phyloP scores from a whole-genome alignment of 805 yeast genomes.

The Saccharomyces mikatae region DNA sequence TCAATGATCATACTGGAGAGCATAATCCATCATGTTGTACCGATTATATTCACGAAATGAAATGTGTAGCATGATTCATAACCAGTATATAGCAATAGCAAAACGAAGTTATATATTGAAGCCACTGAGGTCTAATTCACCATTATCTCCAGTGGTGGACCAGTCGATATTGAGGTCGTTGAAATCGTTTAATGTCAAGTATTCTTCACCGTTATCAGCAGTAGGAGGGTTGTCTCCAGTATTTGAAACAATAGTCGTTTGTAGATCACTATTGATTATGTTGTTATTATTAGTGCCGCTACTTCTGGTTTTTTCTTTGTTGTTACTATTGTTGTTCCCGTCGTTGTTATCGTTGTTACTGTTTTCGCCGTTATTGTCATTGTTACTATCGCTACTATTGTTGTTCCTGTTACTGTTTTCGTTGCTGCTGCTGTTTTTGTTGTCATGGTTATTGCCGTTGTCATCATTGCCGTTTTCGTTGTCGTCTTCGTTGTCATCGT shows the following conservation, averaged over 20 bases:
- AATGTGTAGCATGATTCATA: background rate
- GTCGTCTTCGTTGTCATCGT: constrained; percentile 1
- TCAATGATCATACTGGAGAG: background rate
- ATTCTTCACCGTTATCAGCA: constrained; percentile 24
- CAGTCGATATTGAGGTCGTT: constrained; percentile 31
- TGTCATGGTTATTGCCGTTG: background rate
- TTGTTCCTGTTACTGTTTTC: constrained; percentile 1
- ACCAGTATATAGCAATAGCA: background rate
- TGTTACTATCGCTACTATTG: constrained; percentile 2
- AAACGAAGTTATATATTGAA: constrained; percentile 16
- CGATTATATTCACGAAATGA: background rate
- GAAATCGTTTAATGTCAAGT: constrained; percentile 30
- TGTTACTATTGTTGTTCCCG: background rate
- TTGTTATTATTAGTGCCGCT: constrained; percentile 4
- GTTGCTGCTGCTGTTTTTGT: background rate
- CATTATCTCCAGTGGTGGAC: constrained; percentile 24
- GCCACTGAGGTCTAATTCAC: constrained; percentile 22
- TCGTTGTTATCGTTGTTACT: background rate
- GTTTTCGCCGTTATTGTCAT: constrained; percentile 2
- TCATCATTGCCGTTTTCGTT: constrained; percentile 3
- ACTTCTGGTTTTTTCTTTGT: background rate
- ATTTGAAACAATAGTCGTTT: constrained; percentile 11
- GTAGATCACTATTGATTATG: constrained; percentile 2
- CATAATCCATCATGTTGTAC: background rate
- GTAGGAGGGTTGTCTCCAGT: constrained; percentile 3